A percentile compares a stretch with the other conserved stretches of the same genome.
phyloP scores from a whole-genome alignment of 2,329 filamentous ascomycete genomes.

The Venturia oleaginea region DNA sequence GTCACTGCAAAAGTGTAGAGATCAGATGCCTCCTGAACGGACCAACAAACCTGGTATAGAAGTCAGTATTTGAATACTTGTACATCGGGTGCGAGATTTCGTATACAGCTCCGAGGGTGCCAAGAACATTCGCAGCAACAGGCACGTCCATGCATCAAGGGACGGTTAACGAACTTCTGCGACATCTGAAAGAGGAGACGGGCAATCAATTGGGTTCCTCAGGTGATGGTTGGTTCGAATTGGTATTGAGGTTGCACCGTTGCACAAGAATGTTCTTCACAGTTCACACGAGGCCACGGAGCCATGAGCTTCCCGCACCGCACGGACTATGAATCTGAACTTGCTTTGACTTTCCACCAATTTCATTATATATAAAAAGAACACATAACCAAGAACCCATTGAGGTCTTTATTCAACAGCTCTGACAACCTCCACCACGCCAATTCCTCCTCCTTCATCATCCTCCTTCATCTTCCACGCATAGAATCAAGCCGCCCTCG shows the following conservation, averaged over 20 bases:
- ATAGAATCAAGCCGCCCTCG: background rate
- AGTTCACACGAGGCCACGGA: background rate
- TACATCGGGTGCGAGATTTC: background rate
- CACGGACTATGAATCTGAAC: background rate
- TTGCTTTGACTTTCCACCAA: background rate
- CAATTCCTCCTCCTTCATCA: background rate
- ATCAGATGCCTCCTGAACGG: slow-evolving; percentile 43
- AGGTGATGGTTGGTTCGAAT: background rate
- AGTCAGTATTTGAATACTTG: background rate
- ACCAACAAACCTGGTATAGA: slow-evolving; percentile 48
- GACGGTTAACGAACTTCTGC: background rate
- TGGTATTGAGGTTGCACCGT: background rate
- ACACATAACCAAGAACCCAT: background rate
- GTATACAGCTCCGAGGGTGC: slow-evolving; percentile 48
- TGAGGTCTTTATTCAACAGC: background rate
- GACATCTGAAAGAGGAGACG: background rate
- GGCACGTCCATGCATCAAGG: slow-evolving; percentile 43
- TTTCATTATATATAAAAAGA: background rate
- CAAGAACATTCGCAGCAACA: slow-evolving; percentile 48
- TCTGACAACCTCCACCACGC: background rate
- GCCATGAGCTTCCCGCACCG: background rate
- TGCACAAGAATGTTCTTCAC: background rate
- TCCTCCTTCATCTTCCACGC: background rate
- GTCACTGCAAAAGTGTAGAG: background rate
- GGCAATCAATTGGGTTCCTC: background rate